Conservation (phyloP, 768 basidiomycete species). For the Auriscalpium orientale region DNA sequence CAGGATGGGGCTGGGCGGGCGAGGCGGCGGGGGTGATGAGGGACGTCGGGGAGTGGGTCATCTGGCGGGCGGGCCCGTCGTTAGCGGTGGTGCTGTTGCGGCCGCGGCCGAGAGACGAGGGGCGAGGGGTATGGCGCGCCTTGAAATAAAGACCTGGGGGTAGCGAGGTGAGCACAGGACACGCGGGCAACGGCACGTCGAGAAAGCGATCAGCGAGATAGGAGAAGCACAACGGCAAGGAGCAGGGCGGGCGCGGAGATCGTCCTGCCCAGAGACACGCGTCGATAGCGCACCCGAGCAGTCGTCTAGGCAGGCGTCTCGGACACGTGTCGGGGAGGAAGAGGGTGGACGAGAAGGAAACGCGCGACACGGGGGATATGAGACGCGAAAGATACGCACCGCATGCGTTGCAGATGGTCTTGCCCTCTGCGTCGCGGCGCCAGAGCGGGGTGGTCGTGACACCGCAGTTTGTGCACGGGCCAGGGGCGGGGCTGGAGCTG, state of each 20-base stretch:
- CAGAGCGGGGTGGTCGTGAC: constrained; percentile 77
- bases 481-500: neutral
- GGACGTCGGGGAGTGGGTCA: constrained; percentile 26
- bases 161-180: constrained; percentile 10
- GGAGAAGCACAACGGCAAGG: constrained; percentile 7
- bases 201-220: constrained; percentile 13
- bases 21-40: constrained; percentile 24
- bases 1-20: constrained; percentile 21
- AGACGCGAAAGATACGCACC: constrained; percentile 48
- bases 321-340: constrained; percentile 30
- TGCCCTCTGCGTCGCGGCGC: constrained; percentile 76
- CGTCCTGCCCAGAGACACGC: constrained; percentile 17
- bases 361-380: constrained; percentile 26
- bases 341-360: constrained; percentile 23
- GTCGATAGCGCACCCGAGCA: neutral
- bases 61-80: constrained; percentile 20
- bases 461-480: constrained; percentile 62
- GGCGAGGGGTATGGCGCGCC: constrained; percentile 69
- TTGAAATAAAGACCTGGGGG: constrained; percentile 74
- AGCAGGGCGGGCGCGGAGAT: constrained; percentile 3
- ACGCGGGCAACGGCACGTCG: constrained; percentile 9
- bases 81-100: constrained; percentile 21
- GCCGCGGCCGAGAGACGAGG: constrained; percentile 42
- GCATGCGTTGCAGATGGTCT: constrained; percentile 84
- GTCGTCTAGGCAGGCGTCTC: constrained; percentile 1